Conservation (phyloP, 768 basidiomycete species). For the Termitomyces sp. region DNA sequence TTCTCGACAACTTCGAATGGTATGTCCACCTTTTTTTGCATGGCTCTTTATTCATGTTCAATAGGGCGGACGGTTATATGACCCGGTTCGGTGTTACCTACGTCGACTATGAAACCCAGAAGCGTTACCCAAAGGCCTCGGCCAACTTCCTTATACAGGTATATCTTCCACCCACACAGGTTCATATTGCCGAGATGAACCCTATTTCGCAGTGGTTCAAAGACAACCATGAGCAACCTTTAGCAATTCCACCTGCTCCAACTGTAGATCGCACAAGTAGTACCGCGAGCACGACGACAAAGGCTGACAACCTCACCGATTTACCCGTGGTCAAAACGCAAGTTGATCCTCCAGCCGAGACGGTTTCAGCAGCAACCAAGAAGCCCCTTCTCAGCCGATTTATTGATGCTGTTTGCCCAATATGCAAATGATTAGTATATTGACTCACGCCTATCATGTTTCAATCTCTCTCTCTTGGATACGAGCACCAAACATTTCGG, state of each 20-base stretch:
- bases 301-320: background rate
- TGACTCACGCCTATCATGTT: no score
- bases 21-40: no score
- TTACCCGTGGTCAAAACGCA: background rate
- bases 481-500: no score
- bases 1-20: slow-evolving; percentile 74
- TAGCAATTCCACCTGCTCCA: background rate
- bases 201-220: slow-evolving; percentile 32
- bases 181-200: background rate
- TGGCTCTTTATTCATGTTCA: no score
- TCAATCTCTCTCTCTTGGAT: no score
- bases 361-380: background rate
- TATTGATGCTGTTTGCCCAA: no score
- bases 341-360: background rate
- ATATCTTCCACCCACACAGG: slow-evolving; percentile 1
- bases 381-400: background rate
- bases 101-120: slow-evolving; percentile 65
- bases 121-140: slow-evolving; percentile 60
- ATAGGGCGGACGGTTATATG: slow-evolving; percentile 58
- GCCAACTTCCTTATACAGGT: slow-evolving; percentile 54
- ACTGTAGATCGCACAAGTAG: background rate
- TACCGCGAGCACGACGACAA: background rate
- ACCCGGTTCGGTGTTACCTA: slow-evolving; percentile 71
- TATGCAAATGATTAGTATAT: background rate
- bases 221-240: slow-evolving; percentile 14